A percentile compares a stretch with the other conserved stretches of the same genome.
Conservation (phyloP, 768 basidiomycete genomes). For the Leccinum rimulosum region DNA sequence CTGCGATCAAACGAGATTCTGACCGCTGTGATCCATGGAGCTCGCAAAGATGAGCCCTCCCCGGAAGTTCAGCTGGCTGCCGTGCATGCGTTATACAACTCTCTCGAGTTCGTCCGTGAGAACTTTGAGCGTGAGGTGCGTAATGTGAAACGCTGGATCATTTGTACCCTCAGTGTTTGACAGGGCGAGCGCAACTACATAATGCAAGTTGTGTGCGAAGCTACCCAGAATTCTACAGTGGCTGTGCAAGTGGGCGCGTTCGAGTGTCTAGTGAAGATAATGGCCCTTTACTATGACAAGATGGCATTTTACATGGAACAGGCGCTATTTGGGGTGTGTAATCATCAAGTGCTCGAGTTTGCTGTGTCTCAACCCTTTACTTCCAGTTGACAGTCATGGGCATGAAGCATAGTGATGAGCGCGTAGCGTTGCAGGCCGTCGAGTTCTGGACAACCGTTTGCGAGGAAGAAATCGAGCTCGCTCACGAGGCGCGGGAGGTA, state of each 20-base stretch:
- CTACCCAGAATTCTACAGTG: conserved; percentile 80
- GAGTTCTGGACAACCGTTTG: conserved; percentile 99
- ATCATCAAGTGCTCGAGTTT: conserved; percentile 6
- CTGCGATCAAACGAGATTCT: conserved; percentile 94
- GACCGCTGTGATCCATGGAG: conserved; percentile 97
- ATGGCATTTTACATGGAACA: conserved; percentile 99
- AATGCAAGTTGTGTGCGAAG: conserved; percentile 99
- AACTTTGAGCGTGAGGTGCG: conserved; percentile 96
- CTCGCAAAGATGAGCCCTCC: conserved; percentile 92
- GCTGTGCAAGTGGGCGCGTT: conserved; percentile 94
- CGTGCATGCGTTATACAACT: conserved; percentile 90
- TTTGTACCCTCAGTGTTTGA: conserved; percentile 3
- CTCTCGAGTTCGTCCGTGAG: conserved; percentile 94
- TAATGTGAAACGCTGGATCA: conserved; percentile 11
- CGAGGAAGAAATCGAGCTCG: conserved; percentile 93
- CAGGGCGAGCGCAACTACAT: conserved; percentile 99
- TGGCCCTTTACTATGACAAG: conserved; percentile 98
- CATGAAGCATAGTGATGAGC: conserved; percentile 91
- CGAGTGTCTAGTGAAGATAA: conserved; percentile 92
- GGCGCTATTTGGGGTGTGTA: conserved; percentile 89
- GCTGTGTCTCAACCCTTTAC: conserved; percentile 12
- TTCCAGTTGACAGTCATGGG: conserved; percentile 90
- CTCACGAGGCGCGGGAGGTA: conserved; percentile 89
- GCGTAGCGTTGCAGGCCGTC: conserved; percentile 92
- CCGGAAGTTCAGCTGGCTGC: conserved; percentile 90